Evolutionary conservation across 2,329 filamentous ascomycete genomes (phyloP).

Genomic region (Hymenoscyphus linearis): DNA sequence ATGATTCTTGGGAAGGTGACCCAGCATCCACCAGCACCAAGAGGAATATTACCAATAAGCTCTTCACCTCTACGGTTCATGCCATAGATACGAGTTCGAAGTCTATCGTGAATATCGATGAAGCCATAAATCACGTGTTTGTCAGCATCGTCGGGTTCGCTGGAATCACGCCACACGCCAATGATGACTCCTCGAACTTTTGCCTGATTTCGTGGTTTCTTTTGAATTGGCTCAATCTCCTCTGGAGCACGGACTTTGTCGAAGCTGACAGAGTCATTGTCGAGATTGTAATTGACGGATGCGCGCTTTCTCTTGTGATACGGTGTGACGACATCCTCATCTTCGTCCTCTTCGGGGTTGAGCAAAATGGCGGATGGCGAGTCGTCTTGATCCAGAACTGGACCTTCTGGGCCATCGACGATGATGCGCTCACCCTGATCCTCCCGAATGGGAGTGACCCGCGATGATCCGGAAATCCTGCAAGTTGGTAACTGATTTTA

Average conservation of each 20-base stretch:
- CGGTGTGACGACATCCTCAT: slow-evolving; percentile 35
- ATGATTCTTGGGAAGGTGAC: slow-evolving; percentile 57
- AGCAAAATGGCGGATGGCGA: slow-evolving; percentile 18
- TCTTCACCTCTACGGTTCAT: slow-evolving; percentile 43
- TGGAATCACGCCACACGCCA: slow-evolving; percentile 57
- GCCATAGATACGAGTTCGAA: slow-evolving; percentile 53
- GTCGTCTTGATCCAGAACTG: slow-evolving; percentile 14
- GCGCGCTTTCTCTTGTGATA: slow-evolving; percentile 53
- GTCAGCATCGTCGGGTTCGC: slow-evolving; percentile 40
- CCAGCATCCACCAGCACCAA: slow-evolving; percentile 58
- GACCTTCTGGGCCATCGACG: slow-evolving; percentile 18
- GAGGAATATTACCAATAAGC: slow-evolving; percentile 43
- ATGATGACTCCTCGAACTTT: slow-evolving; percentile 36
- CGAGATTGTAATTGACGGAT: slow-evolving; percentile 44
- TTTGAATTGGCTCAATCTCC: slow-evolving; percentile 16
- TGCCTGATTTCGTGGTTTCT: slow-evolving; percentile 19
- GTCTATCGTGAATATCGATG: slow-evolving; percentile 54
- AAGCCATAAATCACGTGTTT: slow-evolving; percentile 59
- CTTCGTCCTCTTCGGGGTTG: slow-evolving; percentile 34
- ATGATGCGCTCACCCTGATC: slow-evolving; percentile 24
- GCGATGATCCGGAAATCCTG: slow-evolving; percentile 17
- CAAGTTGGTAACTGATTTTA: slow-evolving; percentile 7
- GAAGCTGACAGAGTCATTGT: slow-evolving; percentile 38
- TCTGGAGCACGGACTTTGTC: slow-evolving; percentile 12
- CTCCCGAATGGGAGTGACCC: slow-evolving; percentile 14